Conservation (phyloP, 805 yeast genomes). For the Nakazawaea laoshanensis region DNA sequence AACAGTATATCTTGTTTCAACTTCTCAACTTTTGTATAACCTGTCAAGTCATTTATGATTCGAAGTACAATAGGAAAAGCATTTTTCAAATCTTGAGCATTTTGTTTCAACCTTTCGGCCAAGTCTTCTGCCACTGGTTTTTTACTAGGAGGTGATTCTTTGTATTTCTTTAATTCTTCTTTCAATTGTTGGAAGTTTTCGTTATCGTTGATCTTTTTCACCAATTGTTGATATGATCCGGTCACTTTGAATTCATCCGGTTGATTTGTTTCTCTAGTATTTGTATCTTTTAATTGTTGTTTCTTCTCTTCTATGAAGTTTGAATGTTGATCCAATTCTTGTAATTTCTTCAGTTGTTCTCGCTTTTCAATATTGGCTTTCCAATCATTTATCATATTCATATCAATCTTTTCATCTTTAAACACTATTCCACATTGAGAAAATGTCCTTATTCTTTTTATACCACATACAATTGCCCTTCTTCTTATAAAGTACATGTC, state of each 20-base stretch:
- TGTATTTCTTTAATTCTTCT: conserved; percentile 20
- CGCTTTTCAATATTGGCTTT: conserved; percentile 10
- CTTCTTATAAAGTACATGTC: no score
- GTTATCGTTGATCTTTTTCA: conserved; percentile 21
- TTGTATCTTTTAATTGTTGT: conserved; percentile 5
- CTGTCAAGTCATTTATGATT: conserved; percentile 84
- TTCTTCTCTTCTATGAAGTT: conserved; percentile 9
- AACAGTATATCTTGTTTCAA: conserved; percentile 53
- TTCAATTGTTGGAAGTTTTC: conserved; percentile 24
- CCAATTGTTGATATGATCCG: conserved; percentile 11
- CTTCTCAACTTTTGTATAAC: conserved; percentile 73
- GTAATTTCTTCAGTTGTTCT: conserved; percentile 6
- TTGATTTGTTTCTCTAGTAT: not conserved
- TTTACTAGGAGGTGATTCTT: conserved; percentile 12
- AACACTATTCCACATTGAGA: no score
- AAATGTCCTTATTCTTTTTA: no score
- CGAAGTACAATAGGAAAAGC: conserved; percentile 53
- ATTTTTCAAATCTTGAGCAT: conserved; percentile 46
- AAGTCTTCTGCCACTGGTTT: conserved; percentile 20
- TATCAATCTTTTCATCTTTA: conserved; percentile 4
- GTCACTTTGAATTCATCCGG: conserved; percentile 7
- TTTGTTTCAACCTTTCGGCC: conserved; percentile 34
- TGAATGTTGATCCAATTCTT: conserved; percentile 2
- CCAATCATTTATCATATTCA: conserved; percentile 8
- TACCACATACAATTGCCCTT: no score